Base-by-base conservation (phyloP, 163 green algal species). In the Scenedesmus sp. region DNA sequence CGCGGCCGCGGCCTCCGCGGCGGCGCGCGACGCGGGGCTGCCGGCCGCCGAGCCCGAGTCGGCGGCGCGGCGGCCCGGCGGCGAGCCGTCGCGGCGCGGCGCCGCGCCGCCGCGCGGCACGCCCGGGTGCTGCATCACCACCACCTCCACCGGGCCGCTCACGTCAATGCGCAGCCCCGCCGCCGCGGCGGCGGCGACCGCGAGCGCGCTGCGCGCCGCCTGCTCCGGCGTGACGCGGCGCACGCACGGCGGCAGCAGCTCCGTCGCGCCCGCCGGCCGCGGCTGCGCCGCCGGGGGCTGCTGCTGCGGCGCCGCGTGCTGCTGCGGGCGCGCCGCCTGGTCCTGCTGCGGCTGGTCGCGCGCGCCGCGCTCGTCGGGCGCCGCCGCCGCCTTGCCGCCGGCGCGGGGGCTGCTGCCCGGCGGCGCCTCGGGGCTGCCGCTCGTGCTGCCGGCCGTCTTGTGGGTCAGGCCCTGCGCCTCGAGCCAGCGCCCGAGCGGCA, bases 401-500 rank as follows among this genome's bases (percentile, higher is more conserved):
- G n/a, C n/a, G n/a, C n/a, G n/a, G n/a, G n/a, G n/a, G n/a, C n/a
- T n/a, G n/a, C n/a, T n/a, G n/a, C n/a, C n/a, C 47, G 39, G 20
- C 29, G 64, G 42, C 47, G 47, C n/a, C n/a, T n/a, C n/a, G n/a
- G n/a, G n/a, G n/a, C 33, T 58, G 58, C 58, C n/a, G 11, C 10
- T 10, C 11, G 34, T 42, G 48, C 48, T 65, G 24, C 57, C 36
- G 22, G 1, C n/a, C 39, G 36, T 20, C 58, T 71, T 65, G 1
- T 75, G 63, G 6, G 18, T n/a, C 29, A 80, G 47, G 26, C 80
- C 80, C 10, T 75, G 60, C 10, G 31, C 17, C 15, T 85, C 80
- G 2, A 85, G 65, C 80, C 80, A 85, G 72, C 73, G 72, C 3
- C 80, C 80, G 4, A 85, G 83, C 20, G 70, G 60, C 11, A 82